A percentile compares a stretch with the other conserved stretches of the same genome.
Evolutionary conservation across 495 filamentous ascomycete species (phyloP).

Genomic region (Astrothelium subdiscretum): DNA sequence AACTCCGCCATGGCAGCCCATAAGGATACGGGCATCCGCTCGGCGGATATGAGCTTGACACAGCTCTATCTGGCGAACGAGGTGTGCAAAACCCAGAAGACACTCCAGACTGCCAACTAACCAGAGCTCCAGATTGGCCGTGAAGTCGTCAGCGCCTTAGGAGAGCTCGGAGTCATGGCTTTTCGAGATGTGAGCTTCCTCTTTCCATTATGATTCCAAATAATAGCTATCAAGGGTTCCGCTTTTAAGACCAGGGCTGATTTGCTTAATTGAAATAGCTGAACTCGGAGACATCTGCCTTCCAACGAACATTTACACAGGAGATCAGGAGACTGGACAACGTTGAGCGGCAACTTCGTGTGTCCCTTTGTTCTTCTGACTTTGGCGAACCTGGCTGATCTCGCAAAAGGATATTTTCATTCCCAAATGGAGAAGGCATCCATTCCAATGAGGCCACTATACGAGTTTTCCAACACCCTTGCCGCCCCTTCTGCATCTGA

Average conservation of each 20-base stretch:
- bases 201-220: neutral
- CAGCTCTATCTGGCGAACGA: constrained; percentile 98
- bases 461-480: constrained; percentile 71
- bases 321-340: constrained; percentile 96
- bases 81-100: neutral
- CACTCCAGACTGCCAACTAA: neutral
- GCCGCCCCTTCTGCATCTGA: constrained; percentile 80
- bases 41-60: constrained; percentile 99
- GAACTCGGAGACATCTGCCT: constrained; percentile 83
- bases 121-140: constrained; percentile 54
- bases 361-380: constrained; percentile 23
- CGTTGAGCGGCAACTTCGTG: constrained; percentile 93
- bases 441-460: constrained; percentile 70
- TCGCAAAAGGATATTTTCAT: constrained; percentile 66
- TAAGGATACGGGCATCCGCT: constrained; percentile 95
- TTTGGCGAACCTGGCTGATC: constrained; percentile 5
- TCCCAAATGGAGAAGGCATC: constrained; percentile 84
- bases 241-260: constrained; percentile 13
- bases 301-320: constrained; percentile 93
- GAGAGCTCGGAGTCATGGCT: constrained; percentile 89
- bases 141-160: constrained; percentile 92
- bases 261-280: constrained; percentile 44
- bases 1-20: constrained; percentile 38
- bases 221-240: too few species aligned
- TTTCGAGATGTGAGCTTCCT: constrained; percentile 77